Base-by-base conservation (phyloP, 1,284 basidiomycete genomes). In the Irpex rosettiformis region DNA sequence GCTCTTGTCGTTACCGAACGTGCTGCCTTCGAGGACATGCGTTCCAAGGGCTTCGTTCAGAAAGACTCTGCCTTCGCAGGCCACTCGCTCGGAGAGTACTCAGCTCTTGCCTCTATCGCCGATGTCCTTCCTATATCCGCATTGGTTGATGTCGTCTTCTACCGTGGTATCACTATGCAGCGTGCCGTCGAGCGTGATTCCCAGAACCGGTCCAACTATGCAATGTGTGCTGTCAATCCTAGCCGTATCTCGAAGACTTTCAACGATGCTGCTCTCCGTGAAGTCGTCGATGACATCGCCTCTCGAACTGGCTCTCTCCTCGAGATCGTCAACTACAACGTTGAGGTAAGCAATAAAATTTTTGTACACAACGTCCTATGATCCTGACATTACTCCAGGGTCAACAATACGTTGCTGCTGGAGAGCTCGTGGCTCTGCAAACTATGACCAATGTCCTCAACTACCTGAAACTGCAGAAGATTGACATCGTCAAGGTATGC, bases 91-190 rank as follows among this genome's bases (percentile, higher is more conserved):
- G 96, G 96, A 67, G 96, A 99, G 76, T 99, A 99, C 75, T 98
- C 96, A 54, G 95, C 96, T 11, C 84, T 99, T 10, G 96, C 97
- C 1, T 96, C 96, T 13, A 96, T 98, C 64, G 96, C 96, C 48
- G 94, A 95, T 72, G 93, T 98, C 51, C 86, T 99, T 49, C 90
- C 94, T 48, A 94, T 98, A 70, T 93, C 96, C 29, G 87, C 94
- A n/a, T 86, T 99, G 54, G 94, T 96, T 67, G 96, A 98, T 67
- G 93, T 99, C 69, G 96, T 99, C 47, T 98, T 99, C 84, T 98
- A 98, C 76, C 94, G 97, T 75, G 96, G 96, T 72, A 96, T 99
- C 70, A 99, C 96, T 54, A 99, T 99, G 96, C 96, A 98, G 72
- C 93, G 95, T 49, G 96, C 96, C 21, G 96, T 98, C 61, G 93